Evolutionary conservation across 2,329 filamentous ascomycete species (phyloP), one percentile per base, ranked within the genome.

Genomic region (Pezizomycotina sp.): DNA sequence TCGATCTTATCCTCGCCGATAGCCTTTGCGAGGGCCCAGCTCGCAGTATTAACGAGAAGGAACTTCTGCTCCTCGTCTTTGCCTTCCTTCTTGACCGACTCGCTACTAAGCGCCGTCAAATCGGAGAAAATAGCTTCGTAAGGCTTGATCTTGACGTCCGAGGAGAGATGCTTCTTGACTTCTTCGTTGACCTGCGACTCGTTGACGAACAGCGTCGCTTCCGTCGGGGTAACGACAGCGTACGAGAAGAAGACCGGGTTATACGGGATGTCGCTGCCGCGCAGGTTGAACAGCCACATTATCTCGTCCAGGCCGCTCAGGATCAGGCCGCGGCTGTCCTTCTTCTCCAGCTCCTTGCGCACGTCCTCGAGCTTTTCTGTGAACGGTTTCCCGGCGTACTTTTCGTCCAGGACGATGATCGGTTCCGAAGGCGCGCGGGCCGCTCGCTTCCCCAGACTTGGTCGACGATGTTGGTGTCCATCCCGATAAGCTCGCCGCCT

Each of bases 231-330:
- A 45, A 98, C 63, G 26, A 89, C 69, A 27, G 86, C 86, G 53
- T 95, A 98, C 10, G 86, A 89, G 60, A 95, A 95, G 64, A 98
- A 95, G 31, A 98, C 89, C 0, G 89, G 89, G 55, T 98, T 98
- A 62, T 89, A 98, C 0, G 83, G 81, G 47, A 98, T 95, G 55
- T 44, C 41, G 41, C 36, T 44, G 33, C 41, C 89, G 49, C 89
- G 74, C 31, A 98, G 62, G 59, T 98, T 98, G 63, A 93, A 93
- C n/a, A 98, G 66, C 89, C 89, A 98, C 7, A 89, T 89, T 50
- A 93, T 73, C 58, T 98, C 89, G 52, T 98, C 89, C 27, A 98
- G 70, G 74, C 91, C 84, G 4, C 84, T 93, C 28, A 95, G 71
- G 31, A 95, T 73, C 49, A 95, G 82, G 1, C 81, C 86, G 12